Base-by-base conservation (phyloP, 2,329 filamentous ascomycete species). In the Cladorrhinum sp. region DNA sequence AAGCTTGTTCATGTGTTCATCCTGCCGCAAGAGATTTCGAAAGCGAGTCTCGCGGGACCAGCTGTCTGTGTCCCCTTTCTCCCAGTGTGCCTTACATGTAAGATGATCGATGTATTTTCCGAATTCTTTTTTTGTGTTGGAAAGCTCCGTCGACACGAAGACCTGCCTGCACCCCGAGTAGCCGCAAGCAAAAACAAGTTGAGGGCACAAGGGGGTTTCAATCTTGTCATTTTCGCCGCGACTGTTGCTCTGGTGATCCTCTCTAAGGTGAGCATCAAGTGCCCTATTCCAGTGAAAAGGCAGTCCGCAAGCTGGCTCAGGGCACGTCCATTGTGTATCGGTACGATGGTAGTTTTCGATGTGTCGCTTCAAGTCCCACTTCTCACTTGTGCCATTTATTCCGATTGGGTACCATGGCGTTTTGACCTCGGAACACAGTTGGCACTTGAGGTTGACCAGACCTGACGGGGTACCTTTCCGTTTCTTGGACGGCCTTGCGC, bases 281-380 rank as follows among this genome's bases (percentile, higher is more conserved):
- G 77, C 78, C 20, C 74, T 77, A 64, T 78, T 75, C 75, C 77
- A 80, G 67, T 81, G 79, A 64, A 79, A 80, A 6, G 77, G 73
- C 72, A 76, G 75, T 41, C 69, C 68, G 64, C 79, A 81, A 22
- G 74, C 76, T 1, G 73, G 74, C 55, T 79, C 74, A 3, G 76
- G 73, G 62, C 79, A 81, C 53, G 74, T 72, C 77, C 77, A 81
- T 60, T 79, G 75, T 2, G 77, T 75, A 58, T 81, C 76, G 59
- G 74, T 77, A 61, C 78, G 76, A 65, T 81, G 79, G 55, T 79
- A 79, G 62, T 79, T 75, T 58, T 79, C 76, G 32, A 81, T 78
- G 57, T 81, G 79, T 12, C 79, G 75, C 65, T 80, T 80, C 52
- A 81, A 69, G 59, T 81, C 79, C 61, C 79, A 79, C 63, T 79